phyloP scores from a whole-genome alignment of 345 rosid species.

The Populus tremula region DNA sequence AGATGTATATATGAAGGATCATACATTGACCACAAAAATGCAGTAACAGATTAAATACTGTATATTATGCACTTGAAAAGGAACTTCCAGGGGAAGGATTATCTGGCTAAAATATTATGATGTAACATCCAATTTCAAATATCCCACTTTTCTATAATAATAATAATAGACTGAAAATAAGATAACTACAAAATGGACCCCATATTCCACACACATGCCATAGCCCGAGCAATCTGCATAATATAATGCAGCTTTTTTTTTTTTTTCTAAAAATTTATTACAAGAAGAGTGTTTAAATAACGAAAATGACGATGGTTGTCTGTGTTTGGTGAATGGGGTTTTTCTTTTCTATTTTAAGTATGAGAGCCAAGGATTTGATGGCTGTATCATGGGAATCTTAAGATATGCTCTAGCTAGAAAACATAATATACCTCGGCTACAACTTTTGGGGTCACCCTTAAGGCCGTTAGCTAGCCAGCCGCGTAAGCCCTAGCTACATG shows the following conservation, averaged over 20 bases:
- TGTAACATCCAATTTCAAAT: neutral
- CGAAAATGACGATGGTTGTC: neutral
- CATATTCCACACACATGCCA: neutral
- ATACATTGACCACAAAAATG: neutral
- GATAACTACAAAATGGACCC: neutral
- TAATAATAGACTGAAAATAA: neutral
- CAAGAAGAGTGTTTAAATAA: neutral
- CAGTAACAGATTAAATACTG: neutral
- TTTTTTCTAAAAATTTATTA: no score
- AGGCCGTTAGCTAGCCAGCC: neutral
- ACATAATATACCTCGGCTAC: neutral
- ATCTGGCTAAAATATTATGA: neutral
- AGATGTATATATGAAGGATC: neutral
- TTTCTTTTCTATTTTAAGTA: neutral
- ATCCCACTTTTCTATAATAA: neutral
- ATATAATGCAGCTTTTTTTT: neutral
- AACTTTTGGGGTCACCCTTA: neutral
- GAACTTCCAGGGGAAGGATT: neutral
- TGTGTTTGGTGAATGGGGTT: neutral
- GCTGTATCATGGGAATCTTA: neutral
- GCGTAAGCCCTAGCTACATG: neutral
- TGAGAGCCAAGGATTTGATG: neutral
- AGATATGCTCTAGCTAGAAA: conserved; percentile 1
- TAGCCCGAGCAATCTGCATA: neutral
- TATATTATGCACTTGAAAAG: neutral